Conservation (phyloP, 495 filamentous ascomycete species). For the Geoglossum glabrum region DNA sequence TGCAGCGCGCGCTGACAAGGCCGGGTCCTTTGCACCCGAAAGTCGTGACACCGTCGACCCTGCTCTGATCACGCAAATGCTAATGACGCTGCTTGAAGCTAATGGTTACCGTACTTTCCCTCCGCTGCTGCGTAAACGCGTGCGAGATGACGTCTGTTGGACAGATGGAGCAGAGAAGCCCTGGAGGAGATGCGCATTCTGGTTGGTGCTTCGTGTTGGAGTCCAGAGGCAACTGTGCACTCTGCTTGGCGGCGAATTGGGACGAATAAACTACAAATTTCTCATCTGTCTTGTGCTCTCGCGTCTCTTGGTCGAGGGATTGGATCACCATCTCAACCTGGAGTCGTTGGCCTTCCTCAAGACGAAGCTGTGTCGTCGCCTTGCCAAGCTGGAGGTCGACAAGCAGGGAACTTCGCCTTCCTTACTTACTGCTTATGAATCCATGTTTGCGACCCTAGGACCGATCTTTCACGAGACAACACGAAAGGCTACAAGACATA, state of each 20-base stretch:
- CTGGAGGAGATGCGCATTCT: conserved; percentile 36
- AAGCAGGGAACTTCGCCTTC: conserved; percentile 3
- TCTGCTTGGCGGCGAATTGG: conserved; percentile 23
- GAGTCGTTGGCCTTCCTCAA: conserved; percentile 23
- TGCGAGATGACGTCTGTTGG: conserved; percentile 32
- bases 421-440: conserved; percentile 2
- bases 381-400: conserved; percentile 36
- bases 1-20: conserved; percentile 28
- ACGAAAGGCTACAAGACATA: conserved; percentile 11
- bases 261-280: conserved; percentile 36
- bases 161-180: conserved; percentile 16
- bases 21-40: conserved; percentile 24
- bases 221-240: conserved; percentile 27
- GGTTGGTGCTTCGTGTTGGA: conserved; percentile 37
- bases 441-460: conserved; percentile 9
- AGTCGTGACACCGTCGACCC: conserved; percentile 34
- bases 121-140: conserved; percentile 28
- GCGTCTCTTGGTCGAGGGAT: conserved; percentile 21
- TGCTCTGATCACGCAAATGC: conserved; percentile 29
- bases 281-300: conserved; percentile 27
- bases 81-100: conserved; percentile 35
- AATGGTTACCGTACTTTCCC: conserved; percentile 21
- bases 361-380: conserved; percentile 37
- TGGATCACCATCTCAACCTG: conserved; percentile 10
- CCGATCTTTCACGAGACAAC: conserved; percentile 15